A percentile compares a stretch with the other conserved stretches of the same genome.
phyloP scores from a whole-genome alignment of 2,329 filamentous ascomycete genomes.

The Endoconidiophora laricicola region DNA sequence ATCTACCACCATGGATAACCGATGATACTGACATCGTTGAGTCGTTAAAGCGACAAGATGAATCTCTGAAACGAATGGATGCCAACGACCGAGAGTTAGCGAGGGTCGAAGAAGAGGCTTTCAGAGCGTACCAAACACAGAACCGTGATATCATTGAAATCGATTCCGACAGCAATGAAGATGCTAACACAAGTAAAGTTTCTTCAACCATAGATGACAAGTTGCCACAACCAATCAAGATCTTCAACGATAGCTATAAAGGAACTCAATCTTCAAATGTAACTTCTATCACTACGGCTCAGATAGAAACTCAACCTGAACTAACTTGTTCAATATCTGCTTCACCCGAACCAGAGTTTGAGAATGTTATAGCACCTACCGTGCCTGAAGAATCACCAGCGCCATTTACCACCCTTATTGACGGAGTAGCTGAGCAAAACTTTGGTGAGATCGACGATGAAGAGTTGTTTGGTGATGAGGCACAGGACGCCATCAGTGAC shows the following conservation, averaged over 20 bases:
- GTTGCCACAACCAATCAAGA: too few relatives aligned
- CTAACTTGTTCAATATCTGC: too few relatives aligned
- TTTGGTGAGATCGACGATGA: slow-evolving; percentile 20
- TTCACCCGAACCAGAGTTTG: slow-evolving; percentile 21
- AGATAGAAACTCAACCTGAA: too few relatives aligned
- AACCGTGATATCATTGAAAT: slow-evolving; percentile 42
- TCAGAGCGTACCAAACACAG: slow-evolving; percentile 18
- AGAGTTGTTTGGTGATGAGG: slow-evolving; percentile 26
- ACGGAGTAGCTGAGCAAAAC: too few relatives aligned
- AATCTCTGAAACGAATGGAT: slow-evolving; percentile 40
- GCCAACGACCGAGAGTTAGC: slow-evolving; percentile 44
- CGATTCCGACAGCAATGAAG: slow-evolving; percentile 36
- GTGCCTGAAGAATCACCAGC: slow-evolving; percentile 7
- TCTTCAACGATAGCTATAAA: too few relatives aligned
- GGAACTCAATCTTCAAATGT: too few relatives aligned
- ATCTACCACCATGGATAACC: slow-evolving; percentile 60
- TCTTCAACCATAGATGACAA: background rate
- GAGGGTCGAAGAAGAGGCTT: slow-evolving; percentile 31
- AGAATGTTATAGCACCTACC: slow-evolving; percentile 22
- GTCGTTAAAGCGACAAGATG: slow-evolving; percentile 40
- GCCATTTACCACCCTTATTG: background rate
- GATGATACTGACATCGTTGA: slow-evolving; percentile 50
- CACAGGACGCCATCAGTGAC: slow-evolving; percentile 3
- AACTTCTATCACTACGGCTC: too few relatives aligned
- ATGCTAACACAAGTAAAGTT: slow-evolving; percentile 30